Base-by-base conservation (phyloP, 495 filamentous ascomycete species). In the Haplographium delicatum region DNA sequence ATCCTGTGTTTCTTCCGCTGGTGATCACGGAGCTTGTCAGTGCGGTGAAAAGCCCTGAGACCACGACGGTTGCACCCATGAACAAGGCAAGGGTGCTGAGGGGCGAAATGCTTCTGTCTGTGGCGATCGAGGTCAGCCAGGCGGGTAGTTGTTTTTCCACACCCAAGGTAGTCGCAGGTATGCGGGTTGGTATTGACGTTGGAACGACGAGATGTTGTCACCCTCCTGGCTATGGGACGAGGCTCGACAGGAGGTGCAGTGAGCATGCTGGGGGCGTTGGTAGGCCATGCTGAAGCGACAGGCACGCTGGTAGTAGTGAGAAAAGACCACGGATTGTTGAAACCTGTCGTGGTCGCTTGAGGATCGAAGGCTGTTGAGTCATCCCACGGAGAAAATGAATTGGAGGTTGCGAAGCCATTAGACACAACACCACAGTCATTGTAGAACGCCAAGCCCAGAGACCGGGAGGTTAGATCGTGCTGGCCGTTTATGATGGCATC, bases 1-100 rank as follows among this genome's bases (percentile, higher is more conserved):
- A 35, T 53, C 42, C 30, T 33, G 50, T 53, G 50, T 53, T 53
- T 53, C 50, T 38, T 53, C 7, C 50, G 50, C 50, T 39, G 50
- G 50, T 53, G 40, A 30, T 45, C 41, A 53, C 26, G 40, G 41
- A 53, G 48, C 34, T 50, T 50, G 47, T 50, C 47, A 31, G 37
- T 20, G 33, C 47, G 47, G 18, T 51, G 25, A 51, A 51, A 51
- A 51, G 48, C 38, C 39, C 48, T 51, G 5, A 25, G 6, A 33
- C 48, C 28, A 51, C 20, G 39, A 51, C 48, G 48, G 28, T 44
- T 51, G 48, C 48, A 51, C 48, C 48, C 48, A 51, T 5, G 27
- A 51, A 51, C 39, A 26, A 34, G 37, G 37, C 47, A 50, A 22
- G 47, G 47, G 47, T 50, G 34, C 20, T 50, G 47, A 50, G 33